Base-by-base conservation (phyloP, 495 filamentous ascomycete species). In the Coniosporium apollinis region DNA sequence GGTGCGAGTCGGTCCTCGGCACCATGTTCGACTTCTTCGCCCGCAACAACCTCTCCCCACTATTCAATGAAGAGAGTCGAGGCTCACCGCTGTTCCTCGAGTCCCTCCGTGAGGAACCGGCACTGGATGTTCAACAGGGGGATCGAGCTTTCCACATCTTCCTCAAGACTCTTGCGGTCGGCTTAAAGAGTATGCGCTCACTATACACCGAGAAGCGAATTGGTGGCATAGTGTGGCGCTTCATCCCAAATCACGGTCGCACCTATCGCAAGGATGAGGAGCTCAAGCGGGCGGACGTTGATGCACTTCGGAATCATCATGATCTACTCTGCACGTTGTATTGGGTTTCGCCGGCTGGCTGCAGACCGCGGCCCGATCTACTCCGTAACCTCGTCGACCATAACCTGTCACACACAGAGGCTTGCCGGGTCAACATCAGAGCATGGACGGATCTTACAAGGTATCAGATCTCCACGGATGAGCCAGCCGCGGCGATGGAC, bases 141-240 rank as follows among this genome's bases (percentile, higher is more conserved):
- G 89, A 97, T 46, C 68, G 70, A n/a, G 82, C 82, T 40, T 97
- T 97, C 44, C 80, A 92, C 51, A 76, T 93, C n/a, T 72, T 94
- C 37, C 64, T 94, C 28, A 97, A 97, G 49, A 72, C 82, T 15
- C 57, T 94, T 28, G 84, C 69, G 11, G 54, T 73, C 41, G 74
- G 75, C 7, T 64, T 94, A 20, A 67, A 67, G 20, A 66, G 69
- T 9, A 57, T 91, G 38, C 57, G 57, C 14, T 50, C 64, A 25
- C 41, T 61, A 2, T 72, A 76, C 47, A 58, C 74, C 17, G 62
- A 64, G 25, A 93, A 80, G 41, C 81, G 78, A 47, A 72, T 91
- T 37, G 67, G 69, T 15, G 81, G 83, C 40, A 61, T 93, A 15
- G 66, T 82, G 3, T 77, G 76, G 47, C 72, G 87, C 22, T 68